Evolutionary conservation across 306 rosid genomes (phyloP), one percentile per base, ranked within the genome.

Genomic region (Lablab purpureus): DNA sequence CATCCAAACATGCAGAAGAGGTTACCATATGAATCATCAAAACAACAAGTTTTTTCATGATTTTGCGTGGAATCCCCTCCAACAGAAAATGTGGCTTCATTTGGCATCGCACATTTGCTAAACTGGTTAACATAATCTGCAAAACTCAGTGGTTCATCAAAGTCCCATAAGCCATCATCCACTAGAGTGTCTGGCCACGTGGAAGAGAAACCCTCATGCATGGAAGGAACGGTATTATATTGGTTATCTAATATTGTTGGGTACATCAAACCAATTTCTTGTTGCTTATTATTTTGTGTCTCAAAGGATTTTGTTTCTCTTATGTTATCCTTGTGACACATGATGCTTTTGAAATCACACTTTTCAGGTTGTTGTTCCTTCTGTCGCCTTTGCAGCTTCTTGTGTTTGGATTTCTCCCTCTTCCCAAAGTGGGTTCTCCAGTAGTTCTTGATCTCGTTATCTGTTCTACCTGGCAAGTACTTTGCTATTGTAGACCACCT

Each of bases 401-500:
- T 77, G 7, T 63, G 69, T 40, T 80, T 78, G 52, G 80, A 6
- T 49, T 80, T 87, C 12, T 87, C 84, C 68, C 78, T 89, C 77
- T 83, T 90, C 81, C 85, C 84, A 80, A 88, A 88, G 80, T 87
- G 89, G 10, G 95, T 92, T 83, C 97, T 88, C 95, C 93, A 89
- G 59, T 83, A 92, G 84, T 92, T 92, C 73, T 92, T 92, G 3
- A 90, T 89, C 80, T 87, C 92, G 5, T 92, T 92, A 69, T 92
- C 97, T 9, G 97, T 92, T 85, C 97, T 90, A 27, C 97, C 97
- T 0, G 95, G 91, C 83, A 92, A 83, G 82, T 87, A 92, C 72
- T 83, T 89, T 12, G 95, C 97, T 49, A 92, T 92, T 30, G 91
- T 87, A 12, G 97, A 90, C 97, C 97, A 92, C 85, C 95, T 92